phyloP scores from a whole-genome alignment of 768 basidiomycete species.

The Lactifluus hygrophoroides region DNA sequence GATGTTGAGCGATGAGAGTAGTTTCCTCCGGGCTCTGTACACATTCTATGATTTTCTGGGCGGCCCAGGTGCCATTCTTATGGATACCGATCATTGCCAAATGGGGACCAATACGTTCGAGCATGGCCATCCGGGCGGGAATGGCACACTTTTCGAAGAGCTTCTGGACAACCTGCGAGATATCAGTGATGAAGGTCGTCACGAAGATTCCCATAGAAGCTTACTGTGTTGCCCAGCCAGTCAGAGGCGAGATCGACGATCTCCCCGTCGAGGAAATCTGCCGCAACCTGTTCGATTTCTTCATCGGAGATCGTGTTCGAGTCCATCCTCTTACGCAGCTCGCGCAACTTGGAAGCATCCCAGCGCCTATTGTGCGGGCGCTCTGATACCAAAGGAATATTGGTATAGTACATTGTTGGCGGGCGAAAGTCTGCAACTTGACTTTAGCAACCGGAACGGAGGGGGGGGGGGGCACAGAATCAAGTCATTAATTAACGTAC shows the following conservation, averaged over 20 bases:
- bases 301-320: conserved; percentile 75
- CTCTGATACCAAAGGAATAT: conserved; percentile 86
- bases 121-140: conserved; percentile 73
- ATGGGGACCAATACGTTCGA: conserved; percentile 89
- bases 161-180: conserved; percentile 81
- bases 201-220: conserved; percentile 20
- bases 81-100: conserved; percentile 97
- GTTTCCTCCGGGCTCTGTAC: conserved; percentile 84
- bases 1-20: conserved; percentile 71
- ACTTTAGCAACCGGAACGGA: neutral
- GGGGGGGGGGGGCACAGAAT: too few species aligned
- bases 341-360: conserved; percentile 90
- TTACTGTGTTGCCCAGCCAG: conserved; percentile 94
- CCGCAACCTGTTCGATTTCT: conserved; percentile 85
- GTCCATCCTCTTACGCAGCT: conserved; percentile 90
- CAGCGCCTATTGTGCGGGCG: conserved; percentile 78
- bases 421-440: conserved; percentile 68
- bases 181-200: neutral
- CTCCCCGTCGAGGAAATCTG: conserved; percentile 88
- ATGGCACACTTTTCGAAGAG: conserved; percentile 86
- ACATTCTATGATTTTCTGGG: conserved; percentile 98
- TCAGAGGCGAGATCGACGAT: conserved; percentile 93
- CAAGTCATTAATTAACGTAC: conserved; percentile 33
- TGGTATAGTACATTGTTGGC: conserved; percentile 93
- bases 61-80: conserved; percentile 99